Base-by-base conservation (phyloP, 2,329 filamentous ascomycete genomes). In the Neopestalotiopsis rosae region DNA sequence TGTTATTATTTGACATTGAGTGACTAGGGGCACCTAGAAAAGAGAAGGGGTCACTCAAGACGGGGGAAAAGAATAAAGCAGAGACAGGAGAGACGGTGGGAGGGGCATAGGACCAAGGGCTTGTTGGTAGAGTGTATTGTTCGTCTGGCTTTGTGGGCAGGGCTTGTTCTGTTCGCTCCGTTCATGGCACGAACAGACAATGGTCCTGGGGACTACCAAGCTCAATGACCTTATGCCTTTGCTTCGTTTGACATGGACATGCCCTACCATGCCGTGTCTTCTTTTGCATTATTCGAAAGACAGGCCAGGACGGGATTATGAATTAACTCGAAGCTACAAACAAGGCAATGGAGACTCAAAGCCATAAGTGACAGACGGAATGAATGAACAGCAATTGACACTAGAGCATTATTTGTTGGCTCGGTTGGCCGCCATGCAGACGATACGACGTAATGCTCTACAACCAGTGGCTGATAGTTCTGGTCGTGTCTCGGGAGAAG, bases 401-500 rank as follows among this genome's bases (percentile, higher is more conserved):
- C 49, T 58, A 56, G 14, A 20, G 45, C 20, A 52, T 52, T 52
- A 24, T 17, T 52, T 20, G 63, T 40, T 66, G n/a, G 63, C 68
- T 62, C 38, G 32, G 59, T 57, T 59, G 66, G 40, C 45, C 30
- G 32, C 7, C n/a, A 49, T 40, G 45, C 65, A 59, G 24, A 64
- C 20, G 40, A 52, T 30, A 38, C 59, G 42, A 62, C 59, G 59
- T 13, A 40, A 62, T 62, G 32, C 59, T 62, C 24, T 62, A 62
- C 32, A 12, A 10, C 64, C 68, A 71, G 69, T 69, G 38, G 66
- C 67, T 49, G 40, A 58, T 72, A 69, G 70, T 67, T 71, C 57
- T 69, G 69, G 59, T 58, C 68, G 72, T 81, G 81, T 82, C 79
- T 83, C 81, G 80, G 81, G 80, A 81, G 17, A 38, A 62, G 77